A percentile compares a stretch with the other conserved stretches of the same genome.
These are phyloP conservation scores for Aspergillus indologenus DNA, from an alignment of 495 filamentous ascomycete genomes.

Conservation along the genomic window DNA sequence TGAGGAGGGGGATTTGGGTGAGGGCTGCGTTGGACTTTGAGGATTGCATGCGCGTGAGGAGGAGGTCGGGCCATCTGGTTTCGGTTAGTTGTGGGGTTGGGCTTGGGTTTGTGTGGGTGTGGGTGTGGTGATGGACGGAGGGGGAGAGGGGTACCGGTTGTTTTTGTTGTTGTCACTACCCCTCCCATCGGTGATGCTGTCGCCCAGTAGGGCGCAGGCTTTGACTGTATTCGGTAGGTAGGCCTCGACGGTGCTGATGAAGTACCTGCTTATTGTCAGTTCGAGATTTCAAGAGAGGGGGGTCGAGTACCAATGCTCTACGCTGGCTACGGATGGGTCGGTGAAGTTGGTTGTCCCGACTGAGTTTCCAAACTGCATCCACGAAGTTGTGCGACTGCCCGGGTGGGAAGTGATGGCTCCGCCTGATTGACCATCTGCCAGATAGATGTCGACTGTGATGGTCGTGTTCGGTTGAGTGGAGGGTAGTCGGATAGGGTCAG, in stretches of 20 bases:
- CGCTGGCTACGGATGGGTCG: slow-evolving; percentile 24
- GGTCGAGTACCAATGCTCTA: slow-evolving; percentile 30
- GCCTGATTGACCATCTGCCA: slow-evolving; percentile 52
- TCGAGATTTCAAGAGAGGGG: background rate
- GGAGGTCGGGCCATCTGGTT: slow-evolving; percentile 61
- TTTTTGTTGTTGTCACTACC: slow-evolving; percentile 62
- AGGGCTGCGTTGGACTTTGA: slow-evolving; percentile 25
- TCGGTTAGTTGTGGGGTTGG: background rate
- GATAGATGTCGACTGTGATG: slow-evolving; percentile 59
- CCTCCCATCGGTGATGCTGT: slow-evolving; percentile 72
- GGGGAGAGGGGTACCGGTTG: slow-evolving; percentile 47
- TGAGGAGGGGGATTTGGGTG: slow-evolving; percentile 51
- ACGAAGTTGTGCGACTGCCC: slow-evolving; percentile 63
- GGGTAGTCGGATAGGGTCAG: slow-evolving; percentile 60
- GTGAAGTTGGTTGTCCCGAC: slow-evolving; percentile 45
- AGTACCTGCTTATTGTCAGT: slow-evolving; percentile 45
- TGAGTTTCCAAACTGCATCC: slow-evolving; percentile 53
- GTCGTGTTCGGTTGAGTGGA: slow-evolving; percentile 41
- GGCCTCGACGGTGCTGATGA: slow-evolving; percentile 59
- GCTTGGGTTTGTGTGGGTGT: no score
- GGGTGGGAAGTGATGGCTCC: slow-evolving; percentile 63
- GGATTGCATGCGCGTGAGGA: slow-evolving; percentile 54
- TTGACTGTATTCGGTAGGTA: slow-evolving; percentile 40
- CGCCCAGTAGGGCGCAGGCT: slow-evolving; percentile 62
- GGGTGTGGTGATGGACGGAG: no score